Evolutionary conservation across 2,329 filamentous ascomycete species (phyloP).

Genomic region (Rutstroemia sp.): DNA sequence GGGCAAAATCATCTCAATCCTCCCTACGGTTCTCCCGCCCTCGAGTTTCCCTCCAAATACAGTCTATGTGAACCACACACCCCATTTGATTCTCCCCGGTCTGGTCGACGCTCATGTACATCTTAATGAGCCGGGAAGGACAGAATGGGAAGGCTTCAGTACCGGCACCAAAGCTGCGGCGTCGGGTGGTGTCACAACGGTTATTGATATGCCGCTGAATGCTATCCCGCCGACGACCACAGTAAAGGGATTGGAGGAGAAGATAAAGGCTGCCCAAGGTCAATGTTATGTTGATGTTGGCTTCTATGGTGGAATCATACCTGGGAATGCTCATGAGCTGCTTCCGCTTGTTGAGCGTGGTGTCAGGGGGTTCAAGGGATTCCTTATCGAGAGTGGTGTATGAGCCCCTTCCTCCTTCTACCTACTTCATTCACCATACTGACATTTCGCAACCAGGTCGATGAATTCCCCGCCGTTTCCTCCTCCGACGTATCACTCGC

Average conservation of each 20-base stretch:
- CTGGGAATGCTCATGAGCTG: conserved; percentile 76
- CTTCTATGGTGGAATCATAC: conserved; percentile 92
- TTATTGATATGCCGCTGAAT: conserved; percentile 96
- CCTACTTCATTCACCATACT: background rate
- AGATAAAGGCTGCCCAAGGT: conserved; percentile 72
- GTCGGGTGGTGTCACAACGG: conserved; percentile 91
- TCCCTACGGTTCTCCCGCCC: conserved; percentile 65
- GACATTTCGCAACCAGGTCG: conserved; percentile 50
- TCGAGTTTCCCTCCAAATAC: conserved; percentile 65
- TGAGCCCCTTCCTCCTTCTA: conserved; percentile 31
- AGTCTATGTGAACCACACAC: conserved; percentile 76
- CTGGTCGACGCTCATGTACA: conserved; percentile 97
- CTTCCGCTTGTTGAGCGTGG: conserved; percentile 75
- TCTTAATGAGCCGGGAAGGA: conserved; percentile 91
- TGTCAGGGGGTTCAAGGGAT: conserved; percentile 94
- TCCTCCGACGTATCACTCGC: conserved; percentile 70
- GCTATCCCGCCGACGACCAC: conserved; percentile 95
- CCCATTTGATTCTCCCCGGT: conserved; percentile 78
- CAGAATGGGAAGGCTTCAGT: conserved; percentile 97
- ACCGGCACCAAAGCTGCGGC: conserved; percentile 91
- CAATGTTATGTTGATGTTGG: conserved; percentile 99
- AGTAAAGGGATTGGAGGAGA: conserved; percentile 71
- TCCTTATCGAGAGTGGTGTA: conserved; percentile 93
- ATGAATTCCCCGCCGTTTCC: conserved; percentile 92
- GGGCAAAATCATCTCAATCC: conserved; percentile 77